Evolutionary conservation across 345 rosid genomes (phyloP).

Genomic region (Viola odorata): DNA sequence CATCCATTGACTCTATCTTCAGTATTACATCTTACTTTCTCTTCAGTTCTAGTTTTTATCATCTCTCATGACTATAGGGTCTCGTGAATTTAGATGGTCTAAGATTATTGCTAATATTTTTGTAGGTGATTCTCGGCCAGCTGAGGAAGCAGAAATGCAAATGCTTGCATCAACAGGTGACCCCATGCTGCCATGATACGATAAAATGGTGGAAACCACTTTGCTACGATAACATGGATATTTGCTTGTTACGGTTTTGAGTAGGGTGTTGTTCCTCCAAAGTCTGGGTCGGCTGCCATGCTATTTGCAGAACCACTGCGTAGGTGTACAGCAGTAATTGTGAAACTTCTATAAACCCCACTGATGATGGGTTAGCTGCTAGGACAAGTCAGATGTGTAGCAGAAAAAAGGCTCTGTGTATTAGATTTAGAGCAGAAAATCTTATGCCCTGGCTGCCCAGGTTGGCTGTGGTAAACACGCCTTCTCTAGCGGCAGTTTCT

Average conservation of each 20-base stretch:
- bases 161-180: conserved; percentile 51
- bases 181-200: conserved; percentile 58
- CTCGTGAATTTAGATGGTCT: background rate
- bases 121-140: background rate
- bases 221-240: conserved; percentile 8
- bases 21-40: conserved; percentile 19
- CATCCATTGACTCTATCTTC: conserved; percentile 27
- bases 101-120: too few relatives aligned
- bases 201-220: conserved; percentile 10
- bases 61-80: background rate
- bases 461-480: conserved; percentile 71
- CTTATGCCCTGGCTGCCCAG: conserved; percentile 78
- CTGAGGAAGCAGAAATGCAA: background rate
- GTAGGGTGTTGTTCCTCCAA: conserved; percentile 18
- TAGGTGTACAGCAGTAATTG: conserved; percentile 34
- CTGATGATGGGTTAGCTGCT: conserved; percentile 25
- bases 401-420: conserved; percentile 37
- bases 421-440: conserved; percentile 41
- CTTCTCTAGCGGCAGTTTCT: conserved; percentile 95
- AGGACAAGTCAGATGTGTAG: conserved; percentile 14
- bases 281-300: conserved; percentile 17
- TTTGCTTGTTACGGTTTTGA: conserved; percentile 10
- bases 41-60: background rate
- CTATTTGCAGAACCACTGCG: conserved; percentile 19
- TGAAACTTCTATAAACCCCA: conserved; percentile 15